Percentiles rank a stretch among this genome's conserved stretches.
These are phyloP conservation scores for Aspergillus indologenus DNA, from an alignment of 495 filamentous ascomycete genomes.

Conservation along the genomic window DNA sequence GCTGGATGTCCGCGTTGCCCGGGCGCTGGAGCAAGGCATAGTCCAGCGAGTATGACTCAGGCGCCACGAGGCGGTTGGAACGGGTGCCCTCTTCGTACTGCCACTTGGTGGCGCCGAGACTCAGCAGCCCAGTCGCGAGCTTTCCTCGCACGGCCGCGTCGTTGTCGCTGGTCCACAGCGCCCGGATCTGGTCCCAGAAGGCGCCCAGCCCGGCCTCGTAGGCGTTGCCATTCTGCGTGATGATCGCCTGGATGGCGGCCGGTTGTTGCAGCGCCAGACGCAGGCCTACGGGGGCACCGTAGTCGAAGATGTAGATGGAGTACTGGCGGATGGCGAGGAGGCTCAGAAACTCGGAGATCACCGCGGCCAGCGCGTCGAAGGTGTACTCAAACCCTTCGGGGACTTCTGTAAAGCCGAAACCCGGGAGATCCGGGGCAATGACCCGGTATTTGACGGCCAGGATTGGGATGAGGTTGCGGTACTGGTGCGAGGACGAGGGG, in stretches of 20 bases:
- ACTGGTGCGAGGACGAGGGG: constrained; percentile 60
- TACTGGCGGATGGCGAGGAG: constrained; percentile 45
- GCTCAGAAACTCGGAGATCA: constrained; percentile 48
- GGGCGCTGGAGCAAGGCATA: constrained; percentile 46
- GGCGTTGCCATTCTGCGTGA: constrained; percentile 64
- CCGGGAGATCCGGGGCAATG: constrained; percentile 59
- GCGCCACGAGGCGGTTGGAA: constrained; percentile 37
- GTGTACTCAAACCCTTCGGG: constrained; percentile 48
- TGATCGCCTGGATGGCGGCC: constrained; percentile 48
- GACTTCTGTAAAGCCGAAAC: constrained; percentile 56
- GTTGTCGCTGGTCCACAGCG: constrained; percentile 47
- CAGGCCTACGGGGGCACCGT: constrained; percentile 58
- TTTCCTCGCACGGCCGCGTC: constrained; percentile 32
- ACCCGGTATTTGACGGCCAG: constrained; percentile 52
- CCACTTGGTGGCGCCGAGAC: constrained; percentile 45
- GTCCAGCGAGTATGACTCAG: constrained; percentile 52
- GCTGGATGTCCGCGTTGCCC: constrained; percentile 54
- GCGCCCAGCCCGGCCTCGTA: constrained; percentile 56
- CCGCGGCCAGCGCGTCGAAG: constrained; percentile 48
- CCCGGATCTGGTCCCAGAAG: constrained; percentile 52
- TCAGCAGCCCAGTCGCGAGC: constrained; percentile 38
- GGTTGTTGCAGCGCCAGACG: constrained; percentile 51
- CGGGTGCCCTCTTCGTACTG: constrained; percentile 54
- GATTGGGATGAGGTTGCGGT: constrained; percentile 58
- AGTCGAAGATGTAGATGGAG: constrained; percentile 64